Evolutionary conservation across 495 filamentous ascomycete genomes (phyloP).

Genomic region (Aspergillus avenaceus): DNA sequence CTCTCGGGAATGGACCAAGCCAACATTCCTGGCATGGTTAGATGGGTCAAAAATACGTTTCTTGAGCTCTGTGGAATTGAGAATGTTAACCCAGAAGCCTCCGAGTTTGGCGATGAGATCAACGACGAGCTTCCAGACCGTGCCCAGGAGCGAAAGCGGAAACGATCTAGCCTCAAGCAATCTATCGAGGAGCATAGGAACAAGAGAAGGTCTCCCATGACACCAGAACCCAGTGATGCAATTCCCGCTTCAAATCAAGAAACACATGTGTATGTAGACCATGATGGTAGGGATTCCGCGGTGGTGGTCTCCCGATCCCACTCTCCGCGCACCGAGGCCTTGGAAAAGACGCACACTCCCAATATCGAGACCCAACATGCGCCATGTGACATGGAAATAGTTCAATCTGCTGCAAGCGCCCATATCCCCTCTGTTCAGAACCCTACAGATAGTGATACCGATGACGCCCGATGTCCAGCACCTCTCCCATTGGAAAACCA

Average conservation of each 20-base stretch:
- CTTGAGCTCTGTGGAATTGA: constrained; percentile 6
- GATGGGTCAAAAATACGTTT: constrained; percentile 21
- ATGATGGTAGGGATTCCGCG: background rate
- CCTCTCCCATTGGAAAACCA: no score
- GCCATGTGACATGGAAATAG: no score
- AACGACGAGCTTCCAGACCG: no score
- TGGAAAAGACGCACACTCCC: background rate
- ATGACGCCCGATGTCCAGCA: no score
- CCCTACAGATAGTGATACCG: no score
- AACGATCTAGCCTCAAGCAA: constrained; percentile 1
- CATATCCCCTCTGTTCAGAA: no score
- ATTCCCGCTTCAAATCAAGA: background rate
- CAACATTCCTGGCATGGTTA: constrained; percentile 9
- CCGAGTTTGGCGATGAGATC: constrained; percentile 22
- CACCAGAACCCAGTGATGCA: background rate
- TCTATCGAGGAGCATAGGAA: background rate
- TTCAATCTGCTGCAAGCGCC: no score
- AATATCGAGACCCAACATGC: background rate
- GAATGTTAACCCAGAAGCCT: background rate
- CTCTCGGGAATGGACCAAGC: constrained; percentile 11
- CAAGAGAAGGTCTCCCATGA: background rate
- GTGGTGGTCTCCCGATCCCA: background rate
- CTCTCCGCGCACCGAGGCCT: background rate
- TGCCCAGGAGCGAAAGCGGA: constrained; percentile 18
- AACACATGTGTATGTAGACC: background rate